Conservation (phyloP, 305 asterid genomes). For the Fraxinus paxiana region DNA sequence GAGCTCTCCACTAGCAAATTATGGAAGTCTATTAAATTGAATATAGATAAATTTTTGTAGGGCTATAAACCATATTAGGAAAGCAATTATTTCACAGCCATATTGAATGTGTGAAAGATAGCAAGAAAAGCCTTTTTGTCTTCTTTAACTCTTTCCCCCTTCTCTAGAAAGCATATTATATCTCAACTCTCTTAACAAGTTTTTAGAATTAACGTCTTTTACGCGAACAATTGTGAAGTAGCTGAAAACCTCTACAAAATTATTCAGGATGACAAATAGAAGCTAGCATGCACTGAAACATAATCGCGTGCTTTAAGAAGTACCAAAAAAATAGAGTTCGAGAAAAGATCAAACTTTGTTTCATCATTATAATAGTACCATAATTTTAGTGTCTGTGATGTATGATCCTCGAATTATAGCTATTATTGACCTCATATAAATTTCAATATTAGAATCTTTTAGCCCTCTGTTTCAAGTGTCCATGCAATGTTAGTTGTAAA, state of each 20-base stretch:
- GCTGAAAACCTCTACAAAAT: constrained; percentile 1
- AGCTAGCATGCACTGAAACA: neutral
- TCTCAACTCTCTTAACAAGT: neutral
- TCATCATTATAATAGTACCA: neutral
- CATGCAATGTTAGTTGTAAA: neutral
- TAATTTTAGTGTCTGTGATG: constrained; percentile 2
- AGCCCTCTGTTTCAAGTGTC: neutral
- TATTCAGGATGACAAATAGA: constrained; percentile 1
- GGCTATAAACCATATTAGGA: neutral
- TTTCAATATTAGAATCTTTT: neutral
- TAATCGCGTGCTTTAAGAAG: neutral
- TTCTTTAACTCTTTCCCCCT: neutral
- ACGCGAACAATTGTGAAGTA: neutral
- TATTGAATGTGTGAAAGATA: neutral
- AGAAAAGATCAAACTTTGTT: neutral
- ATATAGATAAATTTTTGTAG: neutral
- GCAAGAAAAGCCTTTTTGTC: neutral
- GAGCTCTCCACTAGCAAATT: neutral
- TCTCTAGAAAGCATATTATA: neutral
- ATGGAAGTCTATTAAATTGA: constrained; percentile 8
- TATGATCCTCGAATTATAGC: neutral
- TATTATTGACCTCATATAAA: neutral
- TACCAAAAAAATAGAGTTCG: neutral
- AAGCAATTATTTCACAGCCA: neutral
- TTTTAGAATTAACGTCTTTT: neutral